Evolutionary conservation across 805 yeast genomes (phyloP).

Genomic region (Metschnikowia dekortorum): DNA sequence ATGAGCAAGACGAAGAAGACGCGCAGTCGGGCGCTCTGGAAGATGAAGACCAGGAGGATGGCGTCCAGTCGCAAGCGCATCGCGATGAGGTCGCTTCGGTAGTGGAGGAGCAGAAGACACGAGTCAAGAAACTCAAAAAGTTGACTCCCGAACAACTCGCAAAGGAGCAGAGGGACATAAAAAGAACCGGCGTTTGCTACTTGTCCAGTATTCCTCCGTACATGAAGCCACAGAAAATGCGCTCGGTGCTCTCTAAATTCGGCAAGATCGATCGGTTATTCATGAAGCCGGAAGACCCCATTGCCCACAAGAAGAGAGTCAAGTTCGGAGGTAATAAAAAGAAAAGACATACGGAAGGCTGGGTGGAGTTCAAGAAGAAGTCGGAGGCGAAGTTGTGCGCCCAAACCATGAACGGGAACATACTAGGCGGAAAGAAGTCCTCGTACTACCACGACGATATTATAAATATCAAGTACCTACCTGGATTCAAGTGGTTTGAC

Average conservation of each 20-base stretch:
- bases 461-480: slow-evolving; percentile 81
- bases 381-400: slow-evolving; percentile 88
- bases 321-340: slow-evolving; percentile 92
- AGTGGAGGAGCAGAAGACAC: slow-evolving; percentile 15
- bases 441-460: slow-evolving; percentile 91
- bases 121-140: slow-evolving; percentile 44
- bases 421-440: slow-evolving; percentile 87
- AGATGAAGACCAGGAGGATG: slow-evolving; percentile 3
- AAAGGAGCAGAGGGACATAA: slow-evolving; percentile 50
- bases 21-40: neutral
- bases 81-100: slow-evolving; percentile 14
- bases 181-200: slow-evolving; percentile 88
- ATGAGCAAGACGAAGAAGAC: slow-evolving; percentile 3
- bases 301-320: slow-evolving; percentile 60
- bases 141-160: slow-evolving; percentile 54
- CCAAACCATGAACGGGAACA: slow-evolving; percentile 79
- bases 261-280: slow-evolving; percentile 87
- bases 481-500: slow-evolving; percentile 93
- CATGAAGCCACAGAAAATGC: slow-evolving; percentile 90
- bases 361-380: slow-evolving; percentile 89
- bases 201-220: slow-evolving; percentile 90
- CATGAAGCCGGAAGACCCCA: slow-evolving; percentile 77
- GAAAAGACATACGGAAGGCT: slow-evolving; percentile 84
- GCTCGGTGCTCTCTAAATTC: slow-evolving; percentile 74
- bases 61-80: neutral